Evolutionary conservation across 345 rosid genomes (phyloP).

Genomic region (Aegle marmelos): DNA sequence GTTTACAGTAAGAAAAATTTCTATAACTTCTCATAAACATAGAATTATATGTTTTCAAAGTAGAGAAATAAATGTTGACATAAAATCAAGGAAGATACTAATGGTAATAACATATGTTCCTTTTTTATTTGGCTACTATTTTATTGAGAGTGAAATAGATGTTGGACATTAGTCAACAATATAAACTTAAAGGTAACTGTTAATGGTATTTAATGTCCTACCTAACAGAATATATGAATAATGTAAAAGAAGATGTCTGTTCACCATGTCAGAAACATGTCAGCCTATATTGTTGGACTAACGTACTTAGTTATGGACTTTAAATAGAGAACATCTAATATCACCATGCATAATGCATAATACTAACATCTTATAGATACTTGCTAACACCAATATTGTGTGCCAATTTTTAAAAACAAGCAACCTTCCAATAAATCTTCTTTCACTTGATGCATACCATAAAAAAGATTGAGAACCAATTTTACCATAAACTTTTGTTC

Average conservation of each 20-base stretch:
- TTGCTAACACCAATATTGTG: not conserved
- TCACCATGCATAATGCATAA: not conserved
- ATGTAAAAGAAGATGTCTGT: not conserved
- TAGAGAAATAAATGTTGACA: not conserved
- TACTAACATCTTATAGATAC: not conserved
- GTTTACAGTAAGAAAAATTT: not conserved
- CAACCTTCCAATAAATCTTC: not conserved
- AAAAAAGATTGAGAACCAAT: not conserved
- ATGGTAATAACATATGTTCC: not conserved
- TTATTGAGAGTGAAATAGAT: not conserved
- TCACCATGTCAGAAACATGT: not conserved
- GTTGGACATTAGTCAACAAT: not conserved
- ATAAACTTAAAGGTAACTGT: not conserved
- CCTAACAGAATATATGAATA: not conserved
- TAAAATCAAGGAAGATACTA: not conserved
- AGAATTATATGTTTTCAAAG: not conserved
- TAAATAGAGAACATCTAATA: not conserved
- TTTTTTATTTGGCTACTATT: too few relatives aligned
- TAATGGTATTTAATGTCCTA: not conserved
- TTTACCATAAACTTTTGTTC: slow-evolving; percentile 46
- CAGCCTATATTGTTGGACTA: not conserved
- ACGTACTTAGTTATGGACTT: not conserved
- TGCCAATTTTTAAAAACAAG: not conserved
- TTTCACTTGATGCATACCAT: not conserved
- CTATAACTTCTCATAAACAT: not conserved